Evolutionary conservation across 306 rosid species (phyloP), one percentile per base, ranked within the genome.

Genomic region (Malus orientalis): DNA sequence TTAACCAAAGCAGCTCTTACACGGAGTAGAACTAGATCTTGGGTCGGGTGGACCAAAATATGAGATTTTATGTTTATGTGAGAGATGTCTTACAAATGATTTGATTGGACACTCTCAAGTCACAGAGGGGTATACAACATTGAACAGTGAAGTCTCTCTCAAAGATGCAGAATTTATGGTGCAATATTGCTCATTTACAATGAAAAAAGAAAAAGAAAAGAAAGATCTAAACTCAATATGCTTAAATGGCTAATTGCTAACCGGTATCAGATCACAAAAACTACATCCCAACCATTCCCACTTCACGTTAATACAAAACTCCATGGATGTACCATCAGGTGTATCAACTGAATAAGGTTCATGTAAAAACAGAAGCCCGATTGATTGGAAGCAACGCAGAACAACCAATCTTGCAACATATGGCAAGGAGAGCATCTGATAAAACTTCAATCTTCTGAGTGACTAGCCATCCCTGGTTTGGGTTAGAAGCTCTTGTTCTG

Each of bases 401-500:
- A 69, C 78, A 79, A 62, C 77, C 79, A 59, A 67, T 60, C 36
- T 67, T 20, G 71, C 74, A 58, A 84, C 70, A 81, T 72, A 74
- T 53, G 73, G 82, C 84, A 76, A 65, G 82, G 49, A 77, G 86
- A 81, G 69, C 80, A 60, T 60, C 86, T 77, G 42, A 78, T 59
- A 74, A 70, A 82, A 30, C 9, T 36, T 66, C 45, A 47, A 32
- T 45, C 32, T 64, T 71, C 75, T 72, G 76, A 44, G 84, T 86
- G 71, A 82, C 77, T 51, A 67, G 76, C 78, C 76, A 60, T 81
- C 81, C 63, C 78, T 69, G 69, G 30, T 30, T 49, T 74, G 79
- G 69, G 89, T 85, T 78, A 79, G 89, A 86, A 77, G 84, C 87
- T 85, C 89, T 86, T 86, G 80, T 67, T 74, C 88, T 82, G 79